Conservation (phyloP, 2,329 filamentous ascomycete genomes). For the Hirsutella minnesotensis region DNA sequence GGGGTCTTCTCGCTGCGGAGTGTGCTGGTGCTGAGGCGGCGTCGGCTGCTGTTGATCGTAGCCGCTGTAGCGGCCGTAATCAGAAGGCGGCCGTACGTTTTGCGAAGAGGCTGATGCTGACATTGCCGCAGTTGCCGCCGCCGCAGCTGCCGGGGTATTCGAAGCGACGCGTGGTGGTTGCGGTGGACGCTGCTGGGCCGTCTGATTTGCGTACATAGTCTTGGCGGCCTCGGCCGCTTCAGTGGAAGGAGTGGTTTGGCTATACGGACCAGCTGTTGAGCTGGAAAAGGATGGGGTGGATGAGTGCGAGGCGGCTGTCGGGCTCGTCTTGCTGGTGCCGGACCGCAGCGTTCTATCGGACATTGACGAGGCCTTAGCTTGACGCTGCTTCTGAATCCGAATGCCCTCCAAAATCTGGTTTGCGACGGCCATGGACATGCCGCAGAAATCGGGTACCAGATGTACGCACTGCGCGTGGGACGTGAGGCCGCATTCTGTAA, state of each 20-base stretch:
- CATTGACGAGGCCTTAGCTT: slow-evolving; percentile 47
- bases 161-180: slow-evolving; percentile 43
- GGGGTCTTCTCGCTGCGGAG: slow-evolving; percentile 22
- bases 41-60: slow-evolving; percentile 19
- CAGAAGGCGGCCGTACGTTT: slow-evolving; percentile 18
- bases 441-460: slow-evolving; percentile 95
- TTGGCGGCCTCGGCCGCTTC: slow-evolving; percentile 55
- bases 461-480: slow-evolving; percentile 88
- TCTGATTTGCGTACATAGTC: slow-evolving; percentile 44
- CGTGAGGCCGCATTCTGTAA: slow-evolving; percentile 74
- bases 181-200: slow-evolving; percentile 35
- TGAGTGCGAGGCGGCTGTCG: slow-evolving; percentile 23
- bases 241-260: slow-evolving; percentile 5
- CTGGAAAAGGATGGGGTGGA: slow-evolving; percentile 22
- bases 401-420: slow-evolving; percentile 89
- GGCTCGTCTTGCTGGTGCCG: slow-evolving; percentile 31
- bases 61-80: slow-evolving; percentile 22
- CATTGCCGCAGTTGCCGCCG: slow-evolving; percentile 47
- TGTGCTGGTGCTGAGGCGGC: slow-evolving; percentile 17
- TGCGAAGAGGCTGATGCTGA: slow-evolving; percentile 29
- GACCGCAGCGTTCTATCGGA: slow-evolving; percentile 56
- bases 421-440: slow-evolving; percentile 96
- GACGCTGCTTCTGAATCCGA: slow-evolving; percentile 59
- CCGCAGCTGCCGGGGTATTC: slow-evolving; percentile 43
- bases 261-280: slow-evolving; percentile 7